Conservation (phyloP, 225 moss, liverwort and hornwort species). For the Climacium dendroides region DNA sequence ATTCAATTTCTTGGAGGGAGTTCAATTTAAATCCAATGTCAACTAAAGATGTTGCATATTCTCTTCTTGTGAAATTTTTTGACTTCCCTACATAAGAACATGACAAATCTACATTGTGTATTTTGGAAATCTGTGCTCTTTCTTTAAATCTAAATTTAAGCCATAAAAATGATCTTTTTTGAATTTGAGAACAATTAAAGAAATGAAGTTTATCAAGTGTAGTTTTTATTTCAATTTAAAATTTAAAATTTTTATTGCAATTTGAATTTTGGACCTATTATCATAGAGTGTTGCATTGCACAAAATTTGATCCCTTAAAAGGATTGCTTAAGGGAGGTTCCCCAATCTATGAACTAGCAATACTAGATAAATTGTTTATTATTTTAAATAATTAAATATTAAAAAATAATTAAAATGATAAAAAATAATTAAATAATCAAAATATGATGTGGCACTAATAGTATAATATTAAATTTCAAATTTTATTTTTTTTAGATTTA, state of each 20-base stretch:
- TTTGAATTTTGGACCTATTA: not conserved
- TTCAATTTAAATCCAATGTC: not conserved
- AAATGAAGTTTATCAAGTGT: not conserved
- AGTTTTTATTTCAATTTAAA: not conserved
- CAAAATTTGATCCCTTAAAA: too few relatives aligned
- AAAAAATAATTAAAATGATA: too few relatives aligned
- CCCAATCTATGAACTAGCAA: too few relatives aligned
- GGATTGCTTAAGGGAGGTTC: too few relatives aligned
- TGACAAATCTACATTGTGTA: rapidly evolving
- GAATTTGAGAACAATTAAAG: not conserved
- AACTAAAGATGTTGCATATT: not conserved
- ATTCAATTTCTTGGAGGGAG: not conserved
- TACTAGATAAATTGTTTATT: too few relatives aligned
- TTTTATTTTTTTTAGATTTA: too few relatives aligned
- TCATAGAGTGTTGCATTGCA: rapidly evolving
- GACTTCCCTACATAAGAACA: not conserved
- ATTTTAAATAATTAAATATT: too few relatives aligned
- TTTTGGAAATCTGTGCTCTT: not conserved
- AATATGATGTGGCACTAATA: too few relatives aligned
- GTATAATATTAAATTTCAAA: too few relatives aligned
- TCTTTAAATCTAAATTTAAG: rapidly evolving
- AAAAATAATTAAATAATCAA: too few relatives aligned
- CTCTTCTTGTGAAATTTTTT: not conserved
- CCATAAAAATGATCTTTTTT: not conserved
- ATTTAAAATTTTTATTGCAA: not conserved